Percentiles rank a stretch among this genome's conserved stretches.
Evolutionary conservation across 306 rosid genomes (phyloP).

Genomic region (Cucumis sativus): DNA sequence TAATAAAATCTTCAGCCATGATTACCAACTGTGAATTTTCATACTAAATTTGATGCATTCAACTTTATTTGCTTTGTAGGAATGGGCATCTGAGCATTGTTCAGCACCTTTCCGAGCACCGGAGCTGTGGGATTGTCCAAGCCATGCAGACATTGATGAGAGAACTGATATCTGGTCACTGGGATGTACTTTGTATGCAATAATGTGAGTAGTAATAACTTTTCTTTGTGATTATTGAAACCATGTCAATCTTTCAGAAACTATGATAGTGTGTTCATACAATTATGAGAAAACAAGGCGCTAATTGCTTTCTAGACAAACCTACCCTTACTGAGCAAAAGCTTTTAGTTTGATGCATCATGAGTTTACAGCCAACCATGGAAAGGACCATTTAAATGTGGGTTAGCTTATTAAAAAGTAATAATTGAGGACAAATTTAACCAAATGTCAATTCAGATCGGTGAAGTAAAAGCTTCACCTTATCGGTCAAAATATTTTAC

Average conservation of each 20-base stretch:
- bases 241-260: background rate
- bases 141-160: constrained; percentile 83
- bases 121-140: constrained; percentile 99
- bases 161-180: constrained; percentile 96
- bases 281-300: background rate
- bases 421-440: background rate
- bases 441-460: background rate
- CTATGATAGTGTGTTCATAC: background rate
- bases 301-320: background rate
- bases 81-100: constrained; percentile 98
- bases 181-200: constrained; percentile 96
- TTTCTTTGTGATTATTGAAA: background rate
- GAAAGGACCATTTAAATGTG: background rate
- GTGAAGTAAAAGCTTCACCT: background rate
- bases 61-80: constrained; percentile 33
- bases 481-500: too few relatives aligned
- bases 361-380: background rate
- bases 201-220: constrained; percentile 51
- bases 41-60: background rate
- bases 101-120: constrained; percentile 99
- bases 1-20: background rate
- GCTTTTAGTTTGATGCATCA: background rate
- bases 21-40: background rate
- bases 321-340: background rate
- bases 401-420: background rate